Conservation (phyloP, 345 rosid genomes). For the Melaleuca alternifolia region DNA sequence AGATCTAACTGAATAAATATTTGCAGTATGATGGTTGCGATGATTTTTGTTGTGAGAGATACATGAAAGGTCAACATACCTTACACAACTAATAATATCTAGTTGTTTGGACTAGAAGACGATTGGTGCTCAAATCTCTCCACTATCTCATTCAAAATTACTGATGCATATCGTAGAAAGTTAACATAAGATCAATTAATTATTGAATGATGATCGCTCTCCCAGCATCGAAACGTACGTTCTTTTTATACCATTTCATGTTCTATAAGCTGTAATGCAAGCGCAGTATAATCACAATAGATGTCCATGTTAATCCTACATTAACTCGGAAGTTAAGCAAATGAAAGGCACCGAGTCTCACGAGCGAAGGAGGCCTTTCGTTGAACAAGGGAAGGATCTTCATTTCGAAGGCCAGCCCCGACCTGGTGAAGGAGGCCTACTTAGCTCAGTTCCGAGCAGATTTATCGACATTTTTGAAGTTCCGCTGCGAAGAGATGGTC, state of each 20-base stretch:
- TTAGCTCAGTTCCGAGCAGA: conserved; percentile 10
- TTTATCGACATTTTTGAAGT: conserved; percentile 6
- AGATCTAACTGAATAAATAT: background rate
- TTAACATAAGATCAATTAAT: no score
- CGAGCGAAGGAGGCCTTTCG: background rate
- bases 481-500: conserved; percentile 11
- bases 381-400: conserved; percentile 14
- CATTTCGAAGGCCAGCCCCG: conserved; percentile 9
- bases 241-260: no score
- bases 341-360: conserved; percentile 7
- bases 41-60: background rate
- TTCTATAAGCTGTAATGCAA: background rate
- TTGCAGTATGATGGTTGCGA: background rate
- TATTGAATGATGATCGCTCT: no score
- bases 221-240: no score
- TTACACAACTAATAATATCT: background rate
- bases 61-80: background rate
- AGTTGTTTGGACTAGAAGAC: background rate
- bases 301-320: background rate
- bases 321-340: no score
- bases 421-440: conserved; percentile 6
- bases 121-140: background rate
- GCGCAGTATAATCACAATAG: background rate
- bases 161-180: no score
- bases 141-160: background rate